Evolutionary conservation across 2,329 filamentous ascomycete genomes (phyloP), one percentile per base, ranked within the genome.

Genomic region (Drechslera avenae): DNA sequence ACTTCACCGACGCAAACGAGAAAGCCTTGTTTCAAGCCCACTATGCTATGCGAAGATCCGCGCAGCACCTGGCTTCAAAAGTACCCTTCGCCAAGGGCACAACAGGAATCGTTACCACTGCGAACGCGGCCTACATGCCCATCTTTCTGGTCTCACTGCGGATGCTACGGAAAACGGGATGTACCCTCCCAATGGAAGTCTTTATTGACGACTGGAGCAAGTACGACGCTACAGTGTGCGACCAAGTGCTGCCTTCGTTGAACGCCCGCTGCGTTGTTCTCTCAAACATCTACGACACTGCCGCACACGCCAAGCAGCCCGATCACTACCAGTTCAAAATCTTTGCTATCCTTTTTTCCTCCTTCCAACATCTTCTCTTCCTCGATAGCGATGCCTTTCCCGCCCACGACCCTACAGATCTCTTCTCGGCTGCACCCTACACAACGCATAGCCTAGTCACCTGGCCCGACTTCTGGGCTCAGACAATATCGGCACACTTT

Each of bases 361-460:
- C 81, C 3, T 86, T 84, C 56, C 79, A 84, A 61, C 76, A 84
- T 45, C 76, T 83, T 9, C 73, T 86, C 14, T 84, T 83, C 67
- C 78, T 86, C 61, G 83, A 86, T 60, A 79, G 80, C 47, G 82
- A 85, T 60, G 77, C 76, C 53, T 83, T 84, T 59, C 81, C 82
- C 10, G 64, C 78, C 18, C 71, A 75, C 36, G 72, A 79, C 43
- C 78, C 78, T 0, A 71, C 72, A 18, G 52, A 66, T 3, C 66
- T 85, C 12, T 81, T 86, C 56, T 68, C 76, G n/a, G 70, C 74
- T 1, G 77, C 81, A 31, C 80, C 81, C 0, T 85, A 80, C 65
- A 73, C 59, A 5, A 78, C 78, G 2, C 76, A 75, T 1, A 83
- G 83, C 12, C 69, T 85, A 44, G 74, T 86, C 13, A 77, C 79